Evolutionary conservation across 1,284 basidiomycete species (phyloP).

Genomic region (Coriolopsis trogii): DNA sequence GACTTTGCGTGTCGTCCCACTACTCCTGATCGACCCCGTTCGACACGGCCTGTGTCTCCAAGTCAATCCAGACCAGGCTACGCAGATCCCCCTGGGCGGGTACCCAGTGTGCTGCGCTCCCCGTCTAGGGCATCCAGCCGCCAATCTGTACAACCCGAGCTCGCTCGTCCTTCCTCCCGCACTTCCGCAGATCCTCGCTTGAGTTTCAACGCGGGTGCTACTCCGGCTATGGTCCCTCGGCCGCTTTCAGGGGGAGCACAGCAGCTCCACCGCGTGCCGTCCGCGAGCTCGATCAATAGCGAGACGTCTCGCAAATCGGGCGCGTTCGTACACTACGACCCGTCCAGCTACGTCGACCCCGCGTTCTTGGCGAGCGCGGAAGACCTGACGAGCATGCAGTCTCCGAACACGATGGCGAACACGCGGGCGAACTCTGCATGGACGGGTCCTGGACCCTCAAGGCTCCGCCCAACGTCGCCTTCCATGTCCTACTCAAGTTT

Average conservation of each 20-base stretch:
- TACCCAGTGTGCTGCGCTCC: conserved; percentile 18
- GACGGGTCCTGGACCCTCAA: conserved; percentile 5
- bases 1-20: conserved; percentile 2
- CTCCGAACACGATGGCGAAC: conserved; percentile 32
- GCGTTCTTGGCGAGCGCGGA: conserved; percentile 37
- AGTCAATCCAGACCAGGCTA: conserved; percentile 19
- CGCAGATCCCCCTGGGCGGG: conserved; percentile 10
- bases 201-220: conserved; percentile 36
- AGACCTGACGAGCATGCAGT: conserved; percentile 28
- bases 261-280: conserved; percentile 29
- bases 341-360: conserved; percentile 33
- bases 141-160: conserved; percentile 17
- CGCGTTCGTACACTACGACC: conserved; percentile 31
- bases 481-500: conserved; percentile 29
- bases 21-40: conserved; percentile 15
- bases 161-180: conserved; percentile 13
- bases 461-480: conserved; percentile 19
- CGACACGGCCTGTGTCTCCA: conserved; percentile 15
- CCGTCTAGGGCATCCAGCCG: conserved; percentile 14
- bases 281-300: conserved; percentile 31
- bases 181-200: conserved; percentile 26
- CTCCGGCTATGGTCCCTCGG: conserved; percentile 28
- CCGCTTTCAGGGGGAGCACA: conserved; percentile 28
- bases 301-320: conserved; percentile 29
- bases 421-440: conserved; percentile 30